Conservation (phyloP, 805 yeast species). For the Candida caryicola region DNA sequence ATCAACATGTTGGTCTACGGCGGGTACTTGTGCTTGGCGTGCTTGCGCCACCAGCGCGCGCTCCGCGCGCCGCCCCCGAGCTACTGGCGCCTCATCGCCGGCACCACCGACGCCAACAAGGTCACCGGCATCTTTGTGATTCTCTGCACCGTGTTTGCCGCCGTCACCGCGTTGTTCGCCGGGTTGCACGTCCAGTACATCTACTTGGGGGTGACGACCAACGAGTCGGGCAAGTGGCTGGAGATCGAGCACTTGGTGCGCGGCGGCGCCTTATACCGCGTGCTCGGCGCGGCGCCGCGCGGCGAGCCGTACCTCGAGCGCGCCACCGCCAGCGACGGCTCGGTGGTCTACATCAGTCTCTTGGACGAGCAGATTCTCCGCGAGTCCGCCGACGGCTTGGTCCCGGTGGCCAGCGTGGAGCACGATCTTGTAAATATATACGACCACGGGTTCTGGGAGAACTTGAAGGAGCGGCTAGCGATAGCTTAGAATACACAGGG, state of each 20-base stretch:
- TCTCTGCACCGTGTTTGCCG: conserved; percentile 42
- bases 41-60: conserved; percentile 4
- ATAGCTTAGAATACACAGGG: too few species aligned
- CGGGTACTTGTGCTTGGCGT: conserved; percentile 17
- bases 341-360: conserved; percentile 27
- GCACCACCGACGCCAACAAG: conserved; percentile 18
- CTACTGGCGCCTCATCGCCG: conserved; percentile 18
- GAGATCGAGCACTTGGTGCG: conserved; percentile 48
- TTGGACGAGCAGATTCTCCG: conserved; percentile 23
- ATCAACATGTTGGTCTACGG: conserved; percentile 22
- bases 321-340: conserved; percentile 9
- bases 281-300: neutral
- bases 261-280: conserved; percentile 10
- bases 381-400: conserved; percentile 11
- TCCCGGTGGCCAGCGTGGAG: conserved; percentile 22
- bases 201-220: conserved; percentile 69
- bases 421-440: conserved; percentile 42
- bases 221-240: conserved; percentile 72
- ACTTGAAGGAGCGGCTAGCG: conserved; percentile 34
- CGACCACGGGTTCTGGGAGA: conserved; percentile 47
- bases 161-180: conserved; percentile 32
- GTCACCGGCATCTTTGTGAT: conserved; percentile 39
- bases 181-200: conserved; percentile 47
- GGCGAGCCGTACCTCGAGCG: conserved; percentile 14
- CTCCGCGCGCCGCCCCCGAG: conserved; percentile 4